Conservation (phyloP, 1,284 basidiomycete genomes). For the Takashimella koratensis region DNA sequence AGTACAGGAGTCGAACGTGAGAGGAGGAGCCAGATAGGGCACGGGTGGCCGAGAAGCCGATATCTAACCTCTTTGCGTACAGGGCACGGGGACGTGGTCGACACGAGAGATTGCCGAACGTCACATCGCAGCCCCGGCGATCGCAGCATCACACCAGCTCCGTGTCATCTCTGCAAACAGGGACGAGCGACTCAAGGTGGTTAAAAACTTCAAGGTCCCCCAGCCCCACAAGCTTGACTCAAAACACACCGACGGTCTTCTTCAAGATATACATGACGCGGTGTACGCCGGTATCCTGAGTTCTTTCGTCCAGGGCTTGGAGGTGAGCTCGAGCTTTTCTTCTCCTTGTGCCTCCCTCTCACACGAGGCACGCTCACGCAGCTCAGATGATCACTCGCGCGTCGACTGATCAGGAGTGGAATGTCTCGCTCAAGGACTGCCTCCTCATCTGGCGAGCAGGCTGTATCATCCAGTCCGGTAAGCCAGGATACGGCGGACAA, state of each 20-base stretch:
- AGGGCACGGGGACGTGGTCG: constrained; percentile 32
- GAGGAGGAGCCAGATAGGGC: not conserved
- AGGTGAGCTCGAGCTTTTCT: too few relatives aligned
- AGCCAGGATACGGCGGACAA: too few relatives aligned
- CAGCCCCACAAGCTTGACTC: constrained; percentile 9
- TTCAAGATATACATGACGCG: constrained; percentile 27
- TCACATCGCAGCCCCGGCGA: constrained; percentile 37
- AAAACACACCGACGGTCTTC: constrained; percentile 17
- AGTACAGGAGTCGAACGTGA: too few relatives aligned
- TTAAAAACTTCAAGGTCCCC: constrained; percentile 22
- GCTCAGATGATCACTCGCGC: constrained; percentile 37
- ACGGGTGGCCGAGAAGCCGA: too few relatives aligned
- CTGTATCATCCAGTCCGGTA: constrained; percentile 39
- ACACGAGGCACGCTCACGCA: not conserved
- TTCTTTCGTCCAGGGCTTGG: constrained; percentile 38
- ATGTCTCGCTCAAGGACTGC: constrained; percentile 27
- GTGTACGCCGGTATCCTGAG: constrained; percentile 34
- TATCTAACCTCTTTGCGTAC: not conserved
- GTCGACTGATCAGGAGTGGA: constrained; percentile 36
- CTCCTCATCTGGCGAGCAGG: constrained; percentile 40
- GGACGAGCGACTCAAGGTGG: constrained; percentile 25
- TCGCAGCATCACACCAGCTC: constrained; percentile 37
- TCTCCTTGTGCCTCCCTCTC: too few relatives aligned
- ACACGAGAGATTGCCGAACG: constrained; percentile 30
- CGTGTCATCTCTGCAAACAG: constrained; percentile 38